Percentiles rank a stretch among this genome's conserved stretches.
Evolutionary conservation across 176 grass and related monocot species (phyloP).

Genomic region (Tuctoria greenei): DNA sequence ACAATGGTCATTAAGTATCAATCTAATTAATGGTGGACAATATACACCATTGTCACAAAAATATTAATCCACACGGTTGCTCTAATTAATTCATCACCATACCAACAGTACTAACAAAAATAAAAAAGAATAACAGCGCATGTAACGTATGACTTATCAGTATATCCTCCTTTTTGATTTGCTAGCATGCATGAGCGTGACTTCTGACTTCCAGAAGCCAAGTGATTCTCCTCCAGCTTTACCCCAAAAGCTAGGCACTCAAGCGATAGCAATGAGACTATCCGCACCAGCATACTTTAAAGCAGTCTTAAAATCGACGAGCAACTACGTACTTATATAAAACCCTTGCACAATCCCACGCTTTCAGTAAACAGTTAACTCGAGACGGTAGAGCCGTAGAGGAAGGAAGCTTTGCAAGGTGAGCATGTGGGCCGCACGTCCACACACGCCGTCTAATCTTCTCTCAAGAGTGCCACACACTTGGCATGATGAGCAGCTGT

Average conservation of each 20-base stretch:
- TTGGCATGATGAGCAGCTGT: too few relatives aligned
- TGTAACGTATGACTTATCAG: too few relatives aligned
- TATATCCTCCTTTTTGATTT: not conserved
- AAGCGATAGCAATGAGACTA: too few relatives aligned
- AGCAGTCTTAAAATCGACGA: not conserved
- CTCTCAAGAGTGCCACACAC: too few relatives aligned
- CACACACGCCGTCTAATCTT: not conserved
- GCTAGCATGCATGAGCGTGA: not conserved
- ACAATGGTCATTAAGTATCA: too few relatives aligned
- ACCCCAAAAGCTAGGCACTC: too few relatives aligned
- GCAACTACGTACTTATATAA: not conserved
- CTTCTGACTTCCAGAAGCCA: slow-evolving; percentile 30
- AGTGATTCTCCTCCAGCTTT: slow-evolving; percentile 13
- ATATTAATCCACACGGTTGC: too few relatives aligned
- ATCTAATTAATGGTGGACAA: too few relatives aligned
- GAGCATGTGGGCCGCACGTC: slow-evolving; percentile 31
- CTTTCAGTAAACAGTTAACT: not conserved
- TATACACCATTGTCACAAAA: too few relatives aligned
- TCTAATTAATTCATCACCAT: too few relatives aligned
- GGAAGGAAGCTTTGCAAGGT: not conserved
- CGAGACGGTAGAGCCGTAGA: too few relatives aligned
- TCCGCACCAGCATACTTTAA: too few relatives aligned
- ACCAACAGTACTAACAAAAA: not conserved
- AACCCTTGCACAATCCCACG: not conserved
- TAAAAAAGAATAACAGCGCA: not conserved